Conservation (phyloP, 129 eudicot species). For the Flaveria robusta region DNA sequence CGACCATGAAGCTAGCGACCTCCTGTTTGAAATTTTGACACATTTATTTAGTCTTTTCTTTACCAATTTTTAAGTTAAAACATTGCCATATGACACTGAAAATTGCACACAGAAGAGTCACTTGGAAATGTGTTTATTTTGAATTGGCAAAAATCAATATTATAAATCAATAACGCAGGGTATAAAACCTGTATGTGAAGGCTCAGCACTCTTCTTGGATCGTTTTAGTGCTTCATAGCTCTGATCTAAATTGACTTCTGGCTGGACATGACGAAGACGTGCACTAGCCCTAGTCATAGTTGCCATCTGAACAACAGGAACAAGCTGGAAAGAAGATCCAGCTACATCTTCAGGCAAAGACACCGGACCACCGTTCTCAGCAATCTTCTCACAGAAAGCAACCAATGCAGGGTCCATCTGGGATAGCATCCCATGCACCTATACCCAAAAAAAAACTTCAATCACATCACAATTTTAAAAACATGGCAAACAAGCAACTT, state of each 20-base stretch:
- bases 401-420: conserved; percentile 95
- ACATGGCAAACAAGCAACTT: conserved; percentile 11
- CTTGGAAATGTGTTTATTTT: too few species aligned
- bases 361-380: conserved; percentile 88
- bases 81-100: too few species aligned
- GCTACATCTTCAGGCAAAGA: conserved; percentile 62
- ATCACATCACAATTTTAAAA: not conserved
- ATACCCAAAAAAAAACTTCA: conserved; percentile 18
- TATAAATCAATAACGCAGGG: not conserved
- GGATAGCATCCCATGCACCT: conserved; percentile 98
- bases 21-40: too few species aligned
- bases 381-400: conserved; percentile 89
- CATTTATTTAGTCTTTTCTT: too few species aligned
- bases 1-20: too few species aligned
- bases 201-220: conserved; percentile 62
- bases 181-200: conserved; percentile 59
- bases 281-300: conserved; percentile 89
- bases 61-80: too few species aligned
- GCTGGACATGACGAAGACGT: conserved; percentile 94
- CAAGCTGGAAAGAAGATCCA: conserved; percentile 47
- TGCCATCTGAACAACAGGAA: conserved; percentile 66
- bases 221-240: conserved; percentile 77
- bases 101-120: too few species aligned
- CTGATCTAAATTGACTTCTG: conserved; percentile 77
- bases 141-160: not conserved